Conservation (phyloP, 768 basidiomycete species). For the Pleurotus platypus region DNA sequence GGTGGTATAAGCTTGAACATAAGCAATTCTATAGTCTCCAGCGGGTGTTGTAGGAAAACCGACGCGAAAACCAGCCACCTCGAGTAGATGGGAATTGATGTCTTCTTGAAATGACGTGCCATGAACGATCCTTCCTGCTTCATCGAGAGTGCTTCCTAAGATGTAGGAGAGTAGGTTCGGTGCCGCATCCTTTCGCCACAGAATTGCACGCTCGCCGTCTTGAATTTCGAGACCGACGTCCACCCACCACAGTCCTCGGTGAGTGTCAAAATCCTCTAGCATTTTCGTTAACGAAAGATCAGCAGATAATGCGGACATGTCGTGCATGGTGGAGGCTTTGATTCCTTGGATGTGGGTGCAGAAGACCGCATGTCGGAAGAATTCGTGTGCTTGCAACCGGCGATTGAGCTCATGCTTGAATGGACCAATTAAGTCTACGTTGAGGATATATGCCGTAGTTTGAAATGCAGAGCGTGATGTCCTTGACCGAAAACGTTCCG, state of each 20-base stretch:
- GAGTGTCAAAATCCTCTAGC: not conserved
- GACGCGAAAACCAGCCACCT: not conserved
- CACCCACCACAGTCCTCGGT: not conserved
- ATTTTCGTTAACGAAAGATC: not conserved
- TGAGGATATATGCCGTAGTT: not conserved
- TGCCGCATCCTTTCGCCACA: not conserved
- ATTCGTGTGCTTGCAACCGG: not conserved
- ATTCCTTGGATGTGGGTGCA: not conserved
- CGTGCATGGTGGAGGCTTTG: not conserved
- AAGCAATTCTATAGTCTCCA: not conserved
- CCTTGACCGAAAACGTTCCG: not conserved
- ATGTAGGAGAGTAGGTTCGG: not conserved
- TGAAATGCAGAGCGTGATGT: not conserved
- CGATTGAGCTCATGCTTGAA: not conserved
- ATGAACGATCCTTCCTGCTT: not conserved
- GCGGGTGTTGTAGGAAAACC: not conserved
- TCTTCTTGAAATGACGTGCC: not conserved
- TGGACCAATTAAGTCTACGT: not conserved
- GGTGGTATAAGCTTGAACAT: not conserved
- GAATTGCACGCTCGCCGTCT: not conserved
- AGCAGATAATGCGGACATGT: not conserved
- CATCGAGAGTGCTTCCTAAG: not conserved
- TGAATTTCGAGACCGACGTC: not conserved
- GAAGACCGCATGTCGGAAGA: not conserved
- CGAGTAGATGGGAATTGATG: not conserved